phyloP scores from a whole-genome alignment of 331 rosid genomes.

The Telfairia occidentalis region DNA sequence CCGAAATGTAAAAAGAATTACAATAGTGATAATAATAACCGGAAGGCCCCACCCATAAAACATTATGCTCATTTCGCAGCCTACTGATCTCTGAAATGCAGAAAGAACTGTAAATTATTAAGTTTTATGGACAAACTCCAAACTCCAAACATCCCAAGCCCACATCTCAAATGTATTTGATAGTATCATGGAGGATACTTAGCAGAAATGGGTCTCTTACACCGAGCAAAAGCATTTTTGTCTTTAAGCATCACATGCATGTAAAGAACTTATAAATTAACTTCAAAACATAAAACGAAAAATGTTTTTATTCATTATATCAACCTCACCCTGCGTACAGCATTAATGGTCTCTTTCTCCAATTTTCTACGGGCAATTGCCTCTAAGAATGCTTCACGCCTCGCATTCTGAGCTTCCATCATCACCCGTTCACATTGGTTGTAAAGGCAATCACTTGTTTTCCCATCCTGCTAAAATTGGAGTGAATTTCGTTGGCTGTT shows the following conservation, averaged over 20 bases:
- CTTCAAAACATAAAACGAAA: background rate
- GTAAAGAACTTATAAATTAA: background rate
- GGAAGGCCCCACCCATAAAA: background rate
- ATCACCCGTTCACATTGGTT: conserved; percentile 47
- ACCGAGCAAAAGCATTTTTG: background rate
- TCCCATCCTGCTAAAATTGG: conserved; percentile 45
- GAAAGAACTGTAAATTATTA: background rate
- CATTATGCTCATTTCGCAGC: background rate
- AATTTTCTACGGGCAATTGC: conserved; percentile 43
- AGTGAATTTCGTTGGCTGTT: background rate
- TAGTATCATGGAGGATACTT: background rate
- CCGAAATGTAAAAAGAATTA: background rate
- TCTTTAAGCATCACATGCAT: background rate
- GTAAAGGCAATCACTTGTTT: conserved; percentile 36
- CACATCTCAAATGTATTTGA: background rate
- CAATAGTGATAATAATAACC: background rate
- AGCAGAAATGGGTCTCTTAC: background rate
- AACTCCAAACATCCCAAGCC: background rate
- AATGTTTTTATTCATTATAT: conserved; percentile 6
- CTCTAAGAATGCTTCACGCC: conserved; percentile 40
- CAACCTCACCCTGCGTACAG: conserved; percentile 45
- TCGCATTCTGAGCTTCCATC: conserved; percentile 58
- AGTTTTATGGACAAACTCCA: background rate
- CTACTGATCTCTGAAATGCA: background rate
- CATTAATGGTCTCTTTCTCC: conserved; percentile 51